A percentile compares a stretch with the other conserved stretches of the same genome.
Evolutionary conservation across 352 stramenopile species (phyloP).

Genomic region (Globisporangium spinosum): DNA sequence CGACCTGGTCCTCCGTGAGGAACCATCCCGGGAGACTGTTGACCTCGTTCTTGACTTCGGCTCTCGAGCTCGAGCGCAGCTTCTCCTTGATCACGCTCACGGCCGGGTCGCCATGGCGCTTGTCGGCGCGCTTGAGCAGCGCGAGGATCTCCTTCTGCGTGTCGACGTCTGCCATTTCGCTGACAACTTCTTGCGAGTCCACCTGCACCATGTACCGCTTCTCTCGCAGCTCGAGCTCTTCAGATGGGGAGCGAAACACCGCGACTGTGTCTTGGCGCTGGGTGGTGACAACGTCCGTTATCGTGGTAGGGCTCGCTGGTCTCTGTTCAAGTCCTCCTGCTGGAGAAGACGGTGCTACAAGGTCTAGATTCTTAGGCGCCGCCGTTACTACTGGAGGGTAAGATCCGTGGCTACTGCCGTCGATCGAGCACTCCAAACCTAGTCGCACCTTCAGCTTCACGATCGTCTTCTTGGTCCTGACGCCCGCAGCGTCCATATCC

Average conservation of each 20-base stretch:
- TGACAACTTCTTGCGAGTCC: slow-evolving; percentile 9
- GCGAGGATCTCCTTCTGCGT: slow-evolving; percentile 16
- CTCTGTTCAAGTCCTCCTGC: too few species aligned
- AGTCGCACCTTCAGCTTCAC: background rate
- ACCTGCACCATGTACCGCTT: background rate
- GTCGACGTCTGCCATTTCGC: slow-evolving; percentile 9
- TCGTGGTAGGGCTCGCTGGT: too few species aligned
- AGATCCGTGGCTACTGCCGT: background rate
- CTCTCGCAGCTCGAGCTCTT: slow-evolving; percentile 3
- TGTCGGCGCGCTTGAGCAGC: slow-evolving; percentile 1
- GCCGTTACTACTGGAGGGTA: too few species aligned
- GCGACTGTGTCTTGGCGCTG: too few species aligned
- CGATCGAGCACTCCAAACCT: background rate
- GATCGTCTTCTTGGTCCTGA: background rate
- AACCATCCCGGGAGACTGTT: background rate
- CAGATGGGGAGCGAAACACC: background rate
- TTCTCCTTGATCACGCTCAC: background rate
- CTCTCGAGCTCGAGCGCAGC: background rate
- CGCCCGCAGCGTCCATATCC: background rate
- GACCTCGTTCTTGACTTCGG: background rate
- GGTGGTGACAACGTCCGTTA: too few species aligned
- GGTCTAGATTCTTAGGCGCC: background rate
- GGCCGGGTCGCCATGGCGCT: background rate
- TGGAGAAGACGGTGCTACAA: too few species aligned
- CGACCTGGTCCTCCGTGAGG: slow-evolving; percentile 1